Evolutionary conservation across 2,329 filamentous ascomycete genomes (phyloP), one percentile per base, ranked within the genome.

Genomic region (Penicillium decumbens): DNA sequence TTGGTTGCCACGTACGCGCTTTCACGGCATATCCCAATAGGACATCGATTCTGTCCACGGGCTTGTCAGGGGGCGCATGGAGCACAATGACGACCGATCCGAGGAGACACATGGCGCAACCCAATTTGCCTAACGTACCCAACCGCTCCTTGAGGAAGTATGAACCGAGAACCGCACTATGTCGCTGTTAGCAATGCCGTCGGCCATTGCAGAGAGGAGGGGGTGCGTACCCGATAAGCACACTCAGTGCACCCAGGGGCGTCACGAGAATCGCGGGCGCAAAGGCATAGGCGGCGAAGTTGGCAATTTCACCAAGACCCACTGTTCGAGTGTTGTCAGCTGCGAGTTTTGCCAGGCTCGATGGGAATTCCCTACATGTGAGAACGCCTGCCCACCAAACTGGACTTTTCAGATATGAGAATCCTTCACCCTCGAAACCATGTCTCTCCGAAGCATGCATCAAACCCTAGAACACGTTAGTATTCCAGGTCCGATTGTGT

Each of bases 221-320:
- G 28, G 42, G 41, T 43, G 60, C 77, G 53, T 66, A 81, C 78
- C 81, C 93, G 65, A 98, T 96, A 58, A 98, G 77, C 50, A 98
- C 95, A 66, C 89, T 93, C 55, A 98, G 79, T 48, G 93, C 93
- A 54, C 93, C 93, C 23, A 98, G 77, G 24, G 93, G 93, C 4
- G 93, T 98, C 35, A 98, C 93, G 45, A 98, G 80, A 72, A 98
- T 98, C n/a, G 93, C 95, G 35, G 93, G 93, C 58, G 93, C 93
- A 73, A 97, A 98, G 6, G 93, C 93, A 69, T 98, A 98, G 54
- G 93, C 93, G 43, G 91, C 91, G 69, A 98, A 98, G 72, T 98
- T 98, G 74, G 90, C 95, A 50, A 96, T 77, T 74, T 98, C 93
- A 66, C 93, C 93, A 39, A 95, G 74, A 53, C 90, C 87, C 82